Evolutionary conservation across 345 rosid genomes (phyloP), one percentile per base, ranked within the genome.

Genomic region (Odontarrhena argentea): DNA sequence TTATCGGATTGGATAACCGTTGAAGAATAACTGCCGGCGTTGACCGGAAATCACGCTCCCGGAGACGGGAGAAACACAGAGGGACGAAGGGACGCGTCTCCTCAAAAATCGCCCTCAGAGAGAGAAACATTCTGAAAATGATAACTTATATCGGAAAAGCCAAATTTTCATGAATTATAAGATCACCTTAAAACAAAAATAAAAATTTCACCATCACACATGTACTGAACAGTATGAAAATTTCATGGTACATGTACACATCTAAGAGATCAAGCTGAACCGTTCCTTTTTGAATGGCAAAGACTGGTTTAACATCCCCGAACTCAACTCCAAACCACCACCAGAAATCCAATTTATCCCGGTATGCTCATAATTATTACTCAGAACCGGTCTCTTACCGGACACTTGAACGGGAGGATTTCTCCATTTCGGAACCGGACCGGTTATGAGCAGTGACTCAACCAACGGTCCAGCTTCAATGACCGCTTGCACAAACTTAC

Each of bases 371-470:
- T 32, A 32, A 5, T 32, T 32, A 55, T 46, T 37, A 55, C 9
- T 48, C 7, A 63, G 4, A 41, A 51, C 55, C 67, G 71, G 70
- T 58, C 55, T 65, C 35, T 43, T 63, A 36, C 53, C 18, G 24
- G 32, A 55, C 9, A 63, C 24, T 11, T 63, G 64, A 49, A 78
- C 81, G 14, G 85, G 84, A 60, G 85, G 84, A 36, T 79, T 83
- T 68, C 52, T 44, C 87, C 84, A 81, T 60, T 30, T 74, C 0
- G 86, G 84, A 67, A 79, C 70, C 14, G 77, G 74, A 11, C 86
- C 78, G 0, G 75, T 56, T 7, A 78, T 18, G 43, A 79, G 44
- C 22, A 79, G 54, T 0, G 83, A 71, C 71, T 73, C 67, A 42
- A 85, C 74, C 45, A 81, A 78, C 1, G 77, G 77, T 6, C 75